These are phyloP conservation scores for Bassia scoparia DNA, from an alignment of 148 eudicot species.

Conservation along the genomic window DNA sequence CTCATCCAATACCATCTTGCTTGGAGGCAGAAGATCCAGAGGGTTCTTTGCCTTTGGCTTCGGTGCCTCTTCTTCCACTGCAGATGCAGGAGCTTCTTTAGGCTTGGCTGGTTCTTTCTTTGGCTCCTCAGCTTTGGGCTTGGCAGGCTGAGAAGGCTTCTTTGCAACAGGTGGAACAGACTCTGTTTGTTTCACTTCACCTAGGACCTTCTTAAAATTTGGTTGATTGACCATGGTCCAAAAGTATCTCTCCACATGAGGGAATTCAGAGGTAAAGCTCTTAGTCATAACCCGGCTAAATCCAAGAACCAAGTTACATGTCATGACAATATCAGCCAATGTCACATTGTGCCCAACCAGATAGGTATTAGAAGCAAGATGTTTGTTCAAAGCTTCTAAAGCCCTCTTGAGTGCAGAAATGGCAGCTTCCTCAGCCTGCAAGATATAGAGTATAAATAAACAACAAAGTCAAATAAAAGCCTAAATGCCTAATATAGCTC, in stretches of 20 bases:
- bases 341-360: slow-evolving; percentile 68
- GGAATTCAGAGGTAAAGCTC: slow-evolving; percentile 69
- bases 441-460: neutral
- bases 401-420: slow-evolving; percentile 61
- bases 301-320: slow-evolving; percentile 50
- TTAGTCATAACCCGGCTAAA: slow-evolving; percentile 46
- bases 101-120: slow-evolving; percentile 57
- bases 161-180: slow-evolving; percentile 54
- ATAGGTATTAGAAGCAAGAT: slow-evolving; percentile 63
- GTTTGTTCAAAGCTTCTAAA: slow-evolving; percentile 55
- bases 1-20: slow-evolving; percentile 79
- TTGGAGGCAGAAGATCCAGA: slow-evolving; percentile 78
- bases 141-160: slow-evolving; percentile 54
- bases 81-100: slow-evolving; percentile 37
- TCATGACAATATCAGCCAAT: slow-evolving; percentile 64
- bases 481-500: neutral
- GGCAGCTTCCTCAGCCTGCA: slow-evolving; percentile 64
- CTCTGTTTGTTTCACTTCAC: slow-evolving; percentile 53
- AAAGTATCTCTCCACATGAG: slow-evolving; percentile 75
- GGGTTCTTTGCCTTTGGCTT: slow-evolving; percentile 83
- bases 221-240: slow-evolving; percentile 83
- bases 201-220: slow-evolving; percentile 58
- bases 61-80: slow-evolving; percentile 65
- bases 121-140: slow-evolving; percentile 36
- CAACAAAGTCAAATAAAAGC: neutral